These are phyloP conservation scores for Melaleuca quinquenervia DNA, from an alignment of 345 rosid genomes.

Conservation along the genomic window DNA sequence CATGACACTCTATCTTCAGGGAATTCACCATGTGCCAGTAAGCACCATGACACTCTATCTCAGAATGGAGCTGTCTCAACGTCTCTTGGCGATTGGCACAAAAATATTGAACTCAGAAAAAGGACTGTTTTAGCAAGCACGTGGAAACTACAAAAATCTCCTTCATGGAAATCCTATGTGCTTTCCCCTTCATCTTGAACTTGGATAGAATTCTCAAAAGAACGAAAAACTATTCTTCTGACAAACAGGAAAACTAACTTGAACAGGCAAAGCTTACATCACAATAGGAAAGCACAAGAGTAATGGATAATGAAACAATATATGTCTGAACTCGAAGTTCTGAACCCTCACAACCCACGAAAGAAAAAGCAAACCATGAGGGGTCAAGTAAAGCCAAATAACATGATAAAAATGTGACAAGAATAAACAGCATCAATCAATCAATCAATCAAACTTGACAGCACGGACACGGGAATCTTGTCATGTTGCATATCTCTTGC, in stretches of 20 bases:
- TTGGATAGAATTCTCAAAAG: neutral
- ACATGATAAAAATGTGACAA: neutral
- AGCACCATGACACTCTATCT: neutral
- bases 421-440: neutral
- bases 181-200: neutral
- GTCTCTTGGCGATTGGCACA: neutral
- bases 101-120: neutral
- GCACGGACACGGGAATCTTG: neutral
- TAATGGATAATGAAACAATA: neutral
- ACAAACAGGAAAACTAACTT: neutral
- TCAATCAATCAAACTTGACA: neutral
- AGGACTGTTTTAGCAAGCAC: neutral
- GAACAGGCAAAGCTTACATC: neutral
- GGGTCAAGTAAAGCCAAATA: neutral
- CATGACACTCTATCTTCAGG: neutral
- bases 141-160: neutral
- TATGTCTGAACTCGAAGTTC: neutral
- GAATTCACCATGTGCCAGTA: neutral
- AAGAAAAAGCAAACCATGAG: neutral
- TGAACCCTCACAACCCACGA: neutral
- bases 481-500: neutral
- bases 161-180: neutral
- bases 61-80: neutral
- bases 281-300: neutral
- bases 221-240: neutral